Percentiles rank a stretch among this genome's conserved stretches.
These are phyloP conservation scores for Tricholoma bakamatsutake DNA, from an alignment of 768 basidiomycete species.

Conservation along the genomic window DNA sequence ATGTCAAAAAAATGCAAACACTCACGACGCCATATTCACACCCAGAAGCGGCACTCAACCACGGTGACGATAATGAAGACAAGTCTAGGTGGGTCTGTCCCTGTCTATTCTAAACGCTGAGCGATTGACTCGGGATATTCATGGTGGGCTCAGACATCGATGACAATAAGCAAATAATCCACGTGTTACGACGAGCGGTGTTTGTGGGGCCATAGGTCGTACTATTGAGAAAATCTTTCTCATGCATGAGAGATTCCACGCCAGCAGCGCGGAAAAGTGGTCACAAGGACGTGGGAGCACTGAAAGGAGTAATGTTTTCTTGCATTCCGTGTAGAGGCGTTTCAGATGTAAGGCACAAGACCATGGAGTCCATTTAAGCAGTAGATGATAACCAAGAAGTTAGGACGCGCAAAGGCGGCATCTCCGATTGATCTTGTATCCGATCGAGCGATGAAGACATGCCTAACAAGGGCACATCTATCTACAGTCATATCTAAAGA, in stretches of 20 bases:
- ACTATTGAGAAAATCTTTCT: background rate
- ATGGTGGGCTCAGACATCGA: background rate
- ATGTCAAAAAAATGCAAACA: no score
- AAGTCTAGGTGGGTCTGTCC: no score
- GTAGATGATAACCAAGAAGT: no score
- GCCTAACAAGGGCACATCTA: background rate
- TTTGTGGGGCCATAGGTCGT: background rate
- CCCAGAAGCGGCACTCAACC: no score
- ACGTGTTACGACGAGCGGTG: constrained; percentile 2
- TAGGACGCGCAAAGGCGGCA: background rate
- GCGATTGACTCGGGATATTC: no score
- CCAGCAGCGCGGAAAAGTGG: no score
- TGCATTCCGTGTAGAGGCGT: background rate
- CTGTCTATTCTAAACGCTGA: no score
- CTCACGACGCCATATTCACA: no score
- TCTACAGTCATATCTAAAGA: background rate
- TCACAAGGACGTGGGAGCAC: background rate
- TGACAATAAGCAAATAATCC: background rate
- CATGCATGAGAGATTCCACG: no score
- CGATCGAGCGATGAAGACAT: background rate
- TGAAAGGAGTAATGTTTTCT: background rate
- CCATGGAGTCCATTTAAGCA: background rate
- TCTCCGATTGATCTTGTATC: background rate
- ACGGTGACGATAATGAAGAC: no score
- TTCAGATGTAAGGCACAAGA: background rate